A percentile compares a stretch with the other conserved stretches of the same genome.
phyloP scores from a whole-genome alignment of 2,329 filamentous ascomycete genomes.

The Microdochium bolleyi region DNA sequence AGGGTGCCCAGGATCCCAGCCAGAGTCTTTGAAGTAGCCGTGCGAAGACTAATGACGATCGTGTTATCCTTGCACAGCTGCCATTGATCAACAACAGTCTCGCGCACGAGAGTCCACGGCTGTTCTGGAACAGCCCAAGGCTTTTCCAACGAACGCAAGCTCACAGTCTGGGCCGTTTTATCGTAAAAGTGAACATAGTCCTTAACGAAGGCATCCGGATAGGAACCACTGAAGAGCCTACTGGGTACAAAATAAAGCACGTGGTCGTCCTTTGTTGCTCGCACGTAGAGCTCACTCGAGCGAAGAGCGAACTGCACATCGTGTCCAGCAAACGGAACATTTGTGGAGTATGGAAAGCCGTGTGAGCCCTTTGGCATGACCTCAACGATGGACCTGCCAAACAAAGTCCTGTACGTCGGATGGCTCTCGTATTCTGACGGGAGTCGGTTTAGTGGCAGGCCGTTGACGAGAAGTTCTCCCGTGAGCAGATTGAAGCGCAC shows the following conservation, averaged over 20 bases:
- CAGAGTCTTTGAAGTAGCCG: conserved; percentile 22
- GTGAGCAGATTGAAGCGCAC: conserved; percentile 42
- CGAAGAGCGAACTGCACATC: conserved; percentile 25
- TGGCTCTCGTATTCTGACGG: conserved; percentile 34
- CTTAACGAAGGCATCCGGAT: conserved; percentile 29
- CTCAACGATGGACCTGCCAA: conserved; percentile 31
- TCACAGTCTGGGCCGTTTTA: conserved; percentile 12
- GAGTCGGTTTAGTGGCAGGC: conserved; percentile 35
- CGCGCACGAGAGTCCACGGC: conserved; percentile 14
- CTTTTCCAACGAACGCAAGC: conserved; percentile 18
- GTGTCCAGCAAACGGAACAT: conserved; percentile 17
- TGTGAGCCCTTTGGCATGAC: conserved; percentile 27
- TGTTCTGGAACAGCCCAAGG: conserved; percentile 15
- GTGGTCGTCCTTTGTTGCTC: conserved; percentile 6
- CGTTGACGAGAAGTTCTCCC: conserved; percentile 44
- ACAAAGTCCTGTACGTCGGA: conserved; percentile 30
- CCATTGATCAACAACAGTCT: conserved; percentile 6
- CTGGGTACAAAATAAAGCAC: conserved; percentile 17
- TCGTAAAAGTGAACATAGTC: conserved; percentile 40
- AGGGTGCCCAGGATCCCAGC: conserved; percentile 24
- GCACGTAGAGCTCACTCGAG: conserved; percentile 22
- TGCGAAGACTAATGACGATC: conserved; percentile 23
- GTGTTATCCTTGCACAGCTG: conserved; percentile 9
- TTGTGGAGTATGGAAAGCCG: conserved; percentile 32
- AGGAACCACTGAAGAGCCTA: conserved; percentile 9